Evolutionary conservation across 192 early-diverging fungal genomes (phyloP).

Genomic region (Kickxella alabastrina): DNA sequence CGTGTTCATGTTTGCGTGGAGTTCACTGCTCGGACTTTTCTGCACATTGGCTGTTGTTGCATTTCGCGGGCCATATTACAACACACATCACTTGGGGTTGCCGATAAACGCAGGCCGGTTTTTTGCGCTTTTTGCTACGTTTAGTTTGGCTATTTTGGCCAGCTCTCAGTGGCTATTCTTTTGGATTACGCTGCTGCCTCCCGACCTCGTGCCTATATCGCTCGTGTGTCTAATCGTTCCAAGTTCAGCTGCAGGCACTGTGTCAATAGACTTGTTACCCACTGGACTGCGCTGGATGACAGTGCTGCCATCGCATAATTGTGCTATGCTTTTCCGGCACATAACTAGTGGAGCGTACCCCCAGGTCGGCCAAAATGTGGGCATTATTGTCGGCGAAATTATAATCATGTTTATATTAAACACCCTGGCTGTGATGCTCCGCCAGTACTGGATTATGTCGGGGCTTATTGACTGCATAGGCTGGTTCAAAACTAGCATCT

Average conservation of each 20-base stretch:
- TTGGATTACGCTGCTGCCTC: conserved; percentile 8
- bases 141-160: conserved; percentile 3
- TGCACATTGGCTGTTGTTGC: conserved; percentile 8
- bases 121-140: conserved; percentile 4
- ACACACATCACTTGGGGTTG: background rate
- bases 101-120: conserved; percentile 4
- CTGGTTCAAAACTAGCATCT: conserved; percentile 9
- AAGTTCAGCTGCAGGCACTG: background rate
- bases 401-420: background rate
- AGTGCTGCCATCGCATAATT: conserved; percentile 3
- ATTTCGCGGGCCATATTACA: conserved; percentile 7
- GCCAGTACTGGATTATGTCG: conserved; percentile 4
- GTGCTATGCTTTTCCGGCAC: conserved; percentile 1
- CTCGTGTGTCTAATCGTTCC: conserved; percentile 1
- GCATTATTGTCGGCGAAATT: conserved; percentile 3
- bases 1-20: conserved; percentile 2
- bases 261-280: conserved; percentile 4
- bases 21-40: conserved; percentile 4
- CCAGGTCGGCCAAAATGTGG: background rate
- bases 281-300: conserved; percentile 5
- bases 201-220: conserved; percentile 7
- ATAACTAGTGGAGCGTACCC: conserved; percentile 7
- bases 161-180: conserved; percentile 17
- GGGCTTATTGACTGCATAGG: conserved; percentile 2
- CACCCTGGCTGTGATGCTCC: background rate